Conservation (phyloP, 306 rosid species). For the Cercis canadensis region DNA sequence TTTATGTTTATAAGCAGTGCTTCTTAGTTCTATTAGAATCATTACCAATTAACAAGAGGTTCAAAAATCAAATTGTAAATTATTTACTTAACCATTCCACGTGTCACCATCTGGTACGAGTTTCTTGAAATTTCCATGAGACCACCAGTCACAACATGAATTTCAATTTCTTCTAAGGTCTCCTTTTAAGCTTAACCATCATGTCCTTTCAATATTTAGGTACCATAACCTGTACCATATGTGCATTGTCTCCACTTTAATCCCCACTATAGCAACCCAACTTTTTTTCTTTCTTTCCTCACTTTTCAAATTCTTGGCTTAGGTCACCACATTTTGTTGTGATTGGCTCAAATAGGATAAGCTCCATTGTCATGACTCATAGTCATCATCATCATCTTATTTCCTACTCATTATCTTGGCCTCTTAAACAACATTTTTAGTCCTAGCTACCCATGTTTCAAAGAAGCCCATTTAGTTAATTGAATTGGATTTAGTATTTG, state of each 20-base stretch:
- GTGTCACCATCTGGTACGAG: slow-evolving; percentile 9
- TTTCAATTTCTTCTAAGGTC: not conserved
- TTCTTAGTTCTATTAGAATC: no score
- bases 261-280: slow-evolving; percentile 47
- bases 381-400: slow-evolving; percentile 13
- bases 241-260: slow-evolving; percentile 57
- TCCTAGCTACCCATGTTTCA: slow-evolving; percentile 19
- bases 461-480: not conserved
- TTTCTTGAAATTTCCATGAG: slow-evolving; percentile 20
- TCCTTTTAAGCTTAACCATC: not conserved
- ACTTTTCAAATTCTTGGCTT: slow-evolving; percentile 42
- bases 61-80: no score
- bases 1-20: no score
- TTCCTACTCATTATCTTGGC: not conserved
- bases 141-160: slow-evolving; percentile 4
- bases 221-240: slow-evolving; percentile 47
- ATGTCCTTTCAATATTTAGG: slow-evolving; percentile 14
- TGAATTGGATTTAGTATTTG: slow-evolving; percentile 2
- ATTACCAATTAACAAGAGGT: no score
- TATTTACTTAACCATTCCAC: not conserved
- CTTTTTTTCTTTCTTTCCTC: slow-evolving; percentile 13
- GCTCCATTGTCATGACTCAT: slow-evolving; percentile 40
- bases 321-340: slow-evolving; percentile 41
- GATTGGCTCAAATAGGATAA: slow-evolving; percentile 56
- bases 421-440: not conserved